Conservation (phyloP, 768 basidiomycete genomes). For the Mycena amicta region DNA sequence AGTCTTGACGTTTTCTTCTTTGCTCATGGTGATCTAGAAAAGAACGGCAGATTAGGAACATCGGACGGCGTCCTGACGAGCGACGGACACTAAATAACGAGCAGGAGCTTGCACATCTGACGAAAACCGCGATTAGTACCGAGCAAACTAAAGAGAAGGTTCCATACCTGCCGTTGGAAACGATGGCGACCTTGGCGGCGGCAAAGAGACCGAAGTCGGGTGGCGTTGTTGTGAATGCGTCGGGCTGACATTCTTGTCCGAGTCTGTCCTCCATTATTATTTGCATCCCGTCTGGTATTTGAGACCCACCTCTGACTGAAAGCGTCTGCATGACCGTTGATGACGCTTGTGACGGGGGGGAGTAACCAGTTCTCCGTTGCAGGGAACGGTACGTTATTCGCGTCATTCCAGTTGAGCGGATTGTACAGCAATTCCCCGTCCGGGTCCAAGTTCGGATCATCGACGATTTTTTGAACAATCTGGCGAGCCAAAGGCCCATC, state of each 20-base stretch:
- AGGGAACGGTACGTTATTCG: conserved; percentile 45
- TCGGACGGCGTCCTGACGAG: no score
- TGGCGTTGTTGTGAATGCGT: conserved; percentile 28
- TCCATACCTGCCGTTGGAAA: conserved; percentile 50
- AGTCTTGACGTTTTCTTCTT: conserved; percentile 56
- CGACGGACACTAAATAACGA: conserved; percentile 46
- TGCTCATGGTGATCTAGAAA: conserved; percentile 57
- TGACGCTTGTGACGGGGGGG: conserved; percentile 39
- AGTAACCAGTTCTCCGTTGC: conserved; percentile 48
- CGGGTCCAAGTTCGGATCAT: conserved; percentile 47
- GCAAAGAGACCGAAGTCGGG: conserved; percentile 53
- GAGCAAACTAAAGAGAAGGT: conserved; percentile 1
- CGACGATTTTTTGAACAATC: conserved; percentile 47
- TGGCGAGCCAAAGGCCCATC: conserved; percentile 51
- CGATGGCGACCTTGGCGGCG: conserved; percentile 49
- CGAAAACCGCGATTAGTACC: neutral
- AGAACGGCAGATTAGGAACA: neutral
- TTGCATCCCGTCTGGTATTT: neutral
- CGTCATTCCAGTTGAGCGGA: conserved; percentile 50
- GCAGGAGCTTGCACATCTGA: conserved; percentile 48
- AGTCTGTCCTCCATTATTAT: conserved; percentile 32
- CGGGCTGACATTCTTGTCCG: conserved; percentile 49
- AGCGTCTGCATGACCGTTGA: conserved; percentile 52
- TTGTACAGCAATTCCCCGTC: conserved; percentile 48
- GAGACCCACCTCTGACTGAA: conserved; percentile 49